Percentiles rank a stretch among this genome's conserved stretches.
phyloP scores from a whole-genome alignment of 495 filamentous ascomycete genomes.

The Aspergillus biplanus region DNA sequence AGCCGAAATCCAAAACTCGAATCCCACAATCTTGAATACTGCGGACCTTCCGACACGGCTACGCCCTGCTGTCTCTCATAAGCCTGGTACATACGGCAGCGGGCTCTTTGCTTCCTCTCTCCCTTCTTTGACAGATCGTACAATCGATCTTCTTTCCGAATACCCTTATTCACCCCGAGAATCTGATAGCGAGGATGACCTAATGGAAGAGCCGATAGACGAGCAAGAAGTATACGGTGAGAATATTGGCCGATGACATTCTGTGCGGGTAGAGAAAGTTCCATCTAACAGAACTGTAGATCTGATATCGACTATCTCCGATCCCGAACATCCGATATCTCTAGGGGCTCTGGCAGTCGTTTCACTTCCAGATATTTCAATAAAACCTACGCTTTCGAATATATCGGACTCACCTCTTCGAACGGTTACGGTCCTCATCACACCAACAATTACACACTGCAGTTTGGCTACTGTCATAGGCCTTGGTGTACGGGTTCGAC shows the following conservation, averaged over 20 bases:
- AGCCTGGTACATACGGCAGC: slow-evolving; percentile 44
- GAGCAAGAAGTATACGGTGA: slow-evolving; percentile 95
- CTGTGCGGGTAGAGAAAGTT: neutral
- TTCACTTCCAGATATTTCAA: slow-evolving; percentile 86
- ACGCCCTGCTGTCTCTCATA: slow-evolving; percentile 49
- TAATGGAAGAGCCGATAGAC: slow-evolving; percentile 79
- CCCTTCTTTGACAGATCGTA: slow-evolving; percentile 51
- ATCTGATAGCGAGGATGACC: slow-evolving; percentile 62
- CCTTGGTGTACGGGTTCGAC: slow-evolving; percentile 84
- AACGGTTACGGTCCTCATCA: slow-evolving; percentile 66
- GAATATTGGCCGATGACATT: slow-evolving; percentile 22
- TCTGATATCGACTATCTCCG: slow-evolving; percentile 88
- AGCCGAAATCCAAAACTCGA: slow-evolving; percentile 78
- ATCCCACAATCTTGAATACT: slow-evolving; percentile 88
- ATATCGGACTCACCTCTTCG: slow-evolving; percentile 48
- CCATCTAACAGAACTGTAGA: slow-evolving; percentile 53
- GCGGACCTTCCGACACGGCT: slow-evolving; percentile 88
- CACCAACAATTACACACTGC: slow-evolving; percentile 97
- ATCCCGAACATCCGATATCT: slow-evolving; percentile 94
- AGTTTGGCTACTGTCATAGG: slow-evolving; percentile 96
- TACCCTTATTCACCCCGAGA: slow-evolving; percentile 35
- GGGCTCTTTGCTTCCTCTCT: slow-evolving; percentile 49
- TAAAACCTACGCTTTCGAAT: slow-evolving; percentile 64
- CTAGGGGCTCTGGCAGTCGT: slow-evolving; percentile 92
- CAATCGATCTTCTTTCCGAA: slow-evolving; percentile 55